These are phyloP conservation scores for Eutrema yunnanense DNA, from an alignment of 345 rosid species.

Conservation along the genomic window DNA sequence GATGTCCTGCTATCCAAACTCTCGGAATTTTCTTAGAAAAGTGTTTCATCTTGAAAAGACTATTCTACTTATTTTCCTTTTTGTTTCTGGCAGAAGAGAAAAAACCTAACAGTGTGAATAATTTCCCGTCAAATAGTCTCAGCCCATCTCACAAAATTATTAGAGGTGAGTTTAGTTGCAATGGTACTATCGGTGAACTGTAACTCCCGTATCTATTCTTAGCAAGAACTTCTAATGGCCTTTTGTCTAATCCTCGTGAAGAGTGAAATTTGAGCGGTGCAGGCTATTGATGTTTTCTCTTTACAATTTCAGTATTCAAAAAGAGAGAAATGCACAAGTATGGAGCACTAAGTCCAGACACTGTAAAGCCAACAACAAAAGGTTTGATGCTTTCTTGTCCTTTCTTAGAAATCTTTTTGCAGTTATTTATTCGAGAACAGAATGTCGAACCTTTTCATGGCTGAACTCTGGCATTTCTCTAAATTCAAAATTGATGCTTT, in stretches of 20 bases:
- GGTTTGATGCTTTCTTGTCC: conserved; percentile 35
- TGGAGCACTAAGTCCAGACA: conserved; percentile 35
- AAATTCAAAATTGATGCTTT: neutral
- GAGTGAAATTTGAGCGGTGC: neutral
- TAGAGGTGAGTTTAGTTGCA: conserved; percentile 41
- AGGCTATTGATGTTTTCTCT: conserved; percentile 8
- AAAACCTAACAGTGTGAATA: conserved; percentile 27
- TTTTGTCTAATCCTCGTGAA: neutral
- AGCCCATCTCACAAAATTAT: conserved; percentile 65
- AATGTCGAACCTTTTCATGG: neutral
- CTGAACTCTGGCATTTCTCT: neutral
- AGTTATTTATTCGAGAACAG: neutral
- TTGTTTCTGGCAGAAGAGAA: conserved; percentile 19
- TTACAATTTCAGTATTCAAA: conserved; percentile 52
- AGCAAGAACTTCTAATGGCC: neutral
- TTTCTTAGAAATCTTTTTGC: neutral
- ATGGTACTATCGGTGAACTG: neutral
- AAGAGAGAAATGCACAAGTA: conserved; percentile 55
- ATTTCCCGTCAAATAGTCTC: conserved; percentile 14
- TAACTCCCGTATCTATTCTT: neutral
- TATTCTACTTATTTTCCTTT: neutral
- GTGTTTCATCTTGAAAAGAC: neutral
- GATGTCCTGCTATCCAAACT: neutral
- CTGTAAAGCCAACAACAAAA: conserved; percentile 23
- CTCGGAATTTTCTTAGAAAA: neutral